Evolutionary conservation across 2,329 filamentous ascomycete species (phyloP), one percentile per base, ranked within the genome.

Genomic region (Exophiala aquamarina): DNA sequence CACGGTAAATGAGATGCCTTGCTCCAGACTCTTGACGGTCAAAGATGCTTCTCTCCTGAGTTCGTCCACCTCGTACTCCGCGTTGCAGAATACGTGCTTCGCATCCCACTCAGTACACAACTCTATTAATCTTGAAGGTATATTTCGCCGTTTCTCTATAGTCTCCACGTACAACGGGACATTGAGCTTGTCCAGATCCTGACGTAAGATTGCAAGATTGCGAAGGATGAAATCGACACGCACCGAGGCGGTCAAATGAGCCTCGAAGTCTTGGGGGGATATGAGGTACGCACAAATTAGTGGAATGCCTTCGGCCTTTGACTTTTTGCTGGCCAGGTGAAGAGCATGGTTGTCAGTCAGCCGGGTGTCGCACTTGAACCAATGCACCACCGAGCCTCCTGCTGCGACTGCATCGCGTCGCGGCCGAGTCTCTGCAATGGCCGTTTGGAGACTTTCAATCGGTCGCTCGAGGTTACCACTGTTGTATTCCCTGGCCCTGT

Each of bases 61-160:
- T 68, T 95, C 91, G 62, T 96, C 91, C 0, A 94, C 89, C 65
- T 95, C 91, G 60, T 95, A 95, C 64, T 95, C 90, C 47, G 90
- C 81, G 62, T 95, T 95, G 38, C 86, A 83, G 60, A 83, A 94
- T 2, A 95, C 56, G 59, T 93, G 86, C 39, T 76, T 84, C 1
- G 81, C 85, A 0, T 79, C 80, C 89, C 89, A 95, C 51, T 81
- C 71, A 21, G 80, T 70, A 63, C 86, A 79, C 32, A 91, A 70
- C 41, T 83, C 77, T 2, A 86, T 58, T 8, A 95, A 72, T 3
- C 82, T 73, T 1, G 64, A 65, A 0, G 83, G 78, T 0, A 93
- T 73, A 1, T 74, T 67, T 53, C 76, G 84, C 26, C 90, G 74
- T 59, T 81, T 79, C 43, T 83, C 76, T 5, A 89, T 76, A 0